Evolutionary conservation across 2,329 filamentous ascomycete species (phyloP).

Genomic region (Emergomyces africanus): DNA sequence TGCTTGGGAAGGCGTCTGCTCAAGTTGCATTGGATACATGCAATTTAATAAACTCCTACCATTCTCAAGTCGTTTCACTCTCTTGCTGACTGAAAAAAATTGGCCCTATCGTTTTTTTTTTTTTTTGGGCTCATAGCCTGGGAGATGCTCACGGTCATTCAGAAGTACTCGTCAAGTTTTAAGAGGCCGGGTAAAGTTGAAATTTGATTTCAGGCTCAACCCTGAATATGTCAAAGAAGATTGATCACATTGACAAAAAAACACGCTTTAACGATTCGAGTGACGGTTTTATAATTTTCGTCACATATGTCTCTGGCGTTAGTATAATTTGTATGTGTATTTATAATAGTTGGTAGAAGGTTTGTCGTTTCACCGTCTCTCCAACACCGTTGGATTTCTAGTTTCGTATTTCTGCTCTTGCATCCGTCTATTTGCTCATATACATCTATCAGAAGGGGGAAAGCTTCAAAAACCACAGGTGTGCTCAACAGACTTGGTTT

Average conservation of each 20-base stretch:
- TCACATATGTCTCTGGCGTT: constrained; percentile 18
- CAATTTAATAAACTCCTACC: background rate
- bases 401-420: background rate
- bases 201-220: constrained; percentile 46
- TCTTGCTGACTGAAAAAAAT: background rate
- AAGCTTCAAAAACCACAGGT: too few species aligned
- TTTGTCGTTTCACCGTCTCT: background rate
- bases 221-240: constrained; percentile 45
- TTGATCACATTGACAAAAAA: constrained; percentile 46
- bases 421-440: background rate
- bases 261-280: constrained; percentile 50
- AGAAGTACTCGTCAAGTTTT: constrained; percentile 43
- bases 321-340: background rate
- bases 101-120: too few species aligned
- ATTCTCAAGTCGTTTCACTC: background rate
- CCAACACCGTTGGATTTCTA: background rate
- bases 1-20: constrained; percentile 40
- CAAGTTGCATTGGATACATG: constrained; percentile 37
- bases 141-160: constrained; percentile 40
- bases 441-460: background rate
- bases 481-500: too few species aligned
- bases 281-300: constrained; percentile 44
- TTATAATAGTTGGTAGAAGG: background rate
- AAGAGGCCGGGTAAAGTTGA: constrained; percentile 34
- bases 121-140: constrained; percentile 28